These are phyloP conservation scores for Eimeria falciformis DNA, from an alignment of 169 alveolate species.

Conservation along the genomic window DNA sequence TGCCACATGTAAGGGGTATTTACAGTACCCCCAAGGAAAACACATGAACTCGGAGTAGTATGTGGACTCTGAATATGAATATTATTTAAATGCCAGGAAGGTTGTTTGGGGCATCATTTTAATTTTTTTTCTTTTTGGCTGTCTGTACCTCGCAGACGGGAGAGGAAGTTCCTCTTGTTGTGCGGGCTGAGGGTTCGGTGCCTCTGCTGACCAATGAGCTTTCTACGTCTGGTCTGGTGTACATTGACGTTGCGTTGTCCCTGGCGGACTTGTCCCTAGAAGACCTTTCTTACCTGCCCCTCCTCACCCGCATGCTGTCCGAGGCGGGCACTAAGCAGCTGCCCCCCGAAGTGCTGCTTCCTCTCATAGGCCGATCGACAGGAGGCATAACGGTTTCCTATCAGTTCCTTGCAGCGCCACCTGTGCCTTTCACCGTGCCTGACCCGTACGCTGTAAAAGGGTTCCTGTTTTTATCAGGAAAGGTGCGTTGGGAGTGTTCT, in stretches of 20 bases:
- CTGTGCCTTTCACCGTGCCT: not conserved
- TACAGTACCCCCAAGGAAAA: too few relatives aligned
- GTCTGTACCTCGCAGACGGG: not conserved
- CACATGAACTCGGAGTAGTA: too few relatives aligned
- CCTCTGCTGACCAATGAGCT: not conserved
- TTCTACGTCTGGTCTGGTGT: not conserved
- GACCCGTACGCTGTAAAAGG: not conserved
- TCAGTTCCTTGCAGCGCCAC: not conserved
- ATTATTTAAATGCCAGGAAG: too few relatives aligned
- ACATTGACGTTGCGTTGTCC: not conserved
- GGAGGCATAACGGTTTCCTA: not conserved
- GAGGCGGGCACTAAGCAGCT: not conserved
- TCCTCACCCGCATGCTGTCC: not conserved
- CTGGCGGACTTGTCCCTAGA: not conserved
- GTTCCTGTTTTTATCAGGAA: not conserved
- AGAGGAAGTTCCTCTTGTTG: not conserved
- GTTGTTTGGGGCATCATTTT: too few relatives aligned
- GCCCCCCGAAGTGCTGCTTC: not conserved
- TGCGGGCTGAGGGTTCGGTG: not conserved
- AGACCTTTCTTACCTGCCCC: not conserved
- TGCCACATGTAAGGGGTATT: too few relatives aligned
- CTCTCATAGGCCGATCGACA: not conserved
- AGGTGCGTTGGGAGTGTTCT: too few relatives aligned
- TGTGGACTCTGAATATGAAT: too few relatives aligned
- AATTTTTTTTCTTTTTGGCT: too few relatives aligned